phyloP scores from a whole-genome alignment of 1,284 basidiomycete species.

The Irpex lacteus region DNA sequence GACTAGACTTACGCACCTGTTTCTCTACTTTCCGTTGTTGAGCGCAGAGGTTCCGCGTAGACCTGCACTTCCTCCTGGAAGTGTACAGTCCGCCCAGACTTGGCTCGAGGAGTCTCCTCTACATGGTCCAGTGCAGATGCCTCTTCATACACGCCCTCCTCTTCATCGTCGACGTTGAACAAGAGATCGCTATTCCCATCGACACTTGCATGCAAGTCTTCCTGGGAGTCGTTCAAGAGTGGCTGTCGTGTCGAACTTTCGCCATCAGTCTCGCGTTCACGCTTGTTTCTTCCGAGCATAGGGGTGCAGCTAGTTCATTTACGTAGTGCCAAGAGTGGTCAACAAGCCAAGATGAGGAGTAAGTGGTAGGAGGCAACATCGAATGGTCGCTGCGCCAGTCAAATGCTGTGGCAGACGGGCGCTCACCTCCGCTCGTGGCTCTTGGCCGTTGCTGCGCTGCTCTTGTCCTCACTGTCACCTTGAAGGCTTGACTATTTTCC shows the following conservation, averaged over 20 bases:
- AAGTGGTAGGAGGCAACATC: neutral
- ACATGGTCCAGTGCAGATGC: conserved; percentile 21
- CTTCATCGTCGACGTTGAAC: conserved; percentile 29
- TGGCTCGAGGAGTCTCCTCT: conserved; percentile 15
- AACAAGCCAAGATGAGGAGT: neutral
- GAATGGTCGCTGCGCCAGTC: neutral
- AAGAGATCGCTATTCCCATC: conserved; percentile 21
- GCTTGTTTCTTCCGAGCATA: conserved; percentile 34
- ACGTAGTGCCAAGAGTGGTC: neutral
- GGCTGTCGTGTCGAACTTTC: conserved; percentile 51
- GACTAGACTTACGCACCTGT: conserved; percentile 52
- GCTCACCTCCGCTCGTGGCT: neutral
- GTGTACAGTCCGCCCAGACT: conserved; percentile 40
- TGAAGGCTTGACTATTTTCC: neutral
- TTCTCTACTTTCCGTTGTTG: conserved; percentile 71
- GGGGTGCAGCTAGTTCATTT: conserved; percentile 5
- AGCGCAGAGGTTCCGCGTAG: conserved; percentile 63
- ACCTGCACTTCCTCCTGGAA: conserved; percentile 68
- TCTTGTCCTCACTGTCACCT: neutral
- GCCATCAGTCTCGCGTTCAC: conserved; percentile 25
- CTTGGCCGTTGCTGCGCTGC: neutral
- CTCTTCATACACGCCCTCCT: conserved; percentile 29
- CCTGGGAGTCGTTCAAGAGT: conserved; percentile 44
- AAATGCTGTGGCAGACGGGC: neutral
- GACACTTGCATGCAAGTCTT: conserved; percentile 28